phyloP scores from a whole-genome alignment of 345 rosid species.

The Populus alba region DNA sequence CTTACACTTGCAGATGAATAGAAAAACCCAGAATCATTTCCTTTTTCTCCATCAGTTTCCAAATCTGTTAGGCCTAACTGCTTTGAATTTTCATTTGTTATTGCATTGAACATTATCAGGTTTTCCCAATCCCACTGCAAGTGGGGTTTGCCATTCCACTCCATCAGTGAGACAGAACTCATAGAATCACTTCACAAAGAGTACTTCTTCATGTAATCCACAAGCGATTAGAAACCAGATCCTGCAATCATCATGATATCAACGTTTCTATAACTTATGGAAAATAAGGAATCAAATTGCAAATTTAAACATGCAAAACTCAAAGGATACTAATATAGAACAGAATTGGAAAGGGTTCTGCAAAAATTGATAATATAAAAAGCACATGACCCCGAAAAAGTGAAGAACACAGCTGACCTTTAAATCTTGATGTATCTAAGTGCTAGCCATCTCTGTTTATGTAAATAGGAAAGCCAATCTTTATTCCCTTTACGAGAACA shows the following conservation, averaged over 20 bases:
- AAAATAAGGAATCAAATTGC: background rate
- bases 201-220: slow-evolving; percentile 2
- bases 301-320: slow-evolving; percentile 2
- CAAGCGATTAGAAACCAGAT: slow-evolving; percentile 14
- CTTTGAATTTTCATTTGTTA: slow-evolving; percentile 50
- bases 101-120: slow-evolving; percentile 49
- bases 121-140: slow-evolving; percentile 87
- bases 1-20: slow-evolving; percentile 50
- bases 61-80: slow-evolving; percentile 51
- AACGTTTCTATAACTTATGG: background rate
- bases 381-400: background rate
- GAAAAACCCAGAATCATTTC: slow-evolving; percentile 55
- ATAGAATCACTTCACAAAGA: slow-evolving; percentile 20
- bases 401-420: slow-evolving; percentile 18
- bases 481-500: slow-evolving; percentile 8
- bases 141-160: slow-evolving; percentile 70
- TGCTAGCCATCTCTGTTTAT: slow-evolving; percentile 10
- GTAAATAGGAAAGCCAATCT: slow-evolving; percentile 12
- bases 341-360: background rate
- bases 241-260: slow-evolving; percentile 25
- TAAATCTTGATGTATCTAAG: slow-evolving; percentile 21
- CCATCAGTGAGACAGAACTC: slow-evolving; percentile 62
- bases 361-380: background rate
- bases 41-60: slow-evolving; percentile 64
- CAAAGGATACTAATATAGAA: background rate